These are phyloP conservation scores for Fomes fomentarius DNA, from an alignment of 1,284 basidiomycete genomes.

Conservation along the genomic window DNA sequence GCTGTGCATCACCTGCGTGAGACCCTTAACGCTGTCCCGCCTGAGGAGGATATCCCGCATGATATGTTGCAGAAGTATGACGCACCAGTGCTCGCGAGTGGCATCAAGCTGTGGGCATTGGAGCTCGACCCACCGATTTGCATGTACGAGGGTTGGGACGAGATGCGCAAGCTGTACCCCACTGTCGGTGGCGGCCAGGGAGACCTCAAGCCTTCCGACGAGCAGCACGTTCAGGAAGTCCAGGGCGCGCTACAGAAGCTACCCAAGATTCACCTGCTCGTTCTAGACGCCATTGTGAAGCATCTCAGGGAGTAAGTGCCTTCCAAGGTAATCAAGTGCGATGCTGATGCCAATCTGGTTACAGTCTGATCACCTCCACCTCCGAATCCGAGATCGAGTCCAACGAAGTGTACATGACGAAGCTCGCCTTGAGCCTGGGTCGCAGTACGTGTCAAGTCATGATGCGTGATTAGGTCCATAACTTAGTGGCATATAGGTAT, in stretches of 20 bases:
- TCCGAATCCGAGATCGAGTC: constrained; percentile 48
- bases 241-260: constrained; percentile 70
- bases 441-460: constrained; percentile 62
- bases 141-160: constrained; percentile 89
- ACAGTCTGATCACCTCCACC: constrained; percentile 73
- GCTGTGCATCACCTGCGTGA: constrained; percentile 85
- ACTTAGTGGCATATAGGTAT: constrained; percentile 53
- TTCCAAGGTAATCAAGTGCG: neutral
- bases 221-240: constrained; percentile 71
- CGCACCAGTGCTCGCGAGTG: constrained; percentile 82
- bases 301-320: constrained; percentile 74
- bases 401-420: constrained; percentile 80
- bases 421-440: constrained; percentile 86
- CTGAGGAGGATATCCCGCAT: constrained; percentile 63
- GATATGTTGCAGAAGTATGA: constrained; percentile 80
- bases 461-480: neutral
- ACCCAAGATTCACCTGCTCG: constrained; percentile 81
- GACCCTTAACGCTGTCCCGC: constrained; percentile 73
- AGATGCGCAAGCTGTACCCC: constrained; percentile 83
- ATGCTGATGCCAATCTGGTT: neutral
- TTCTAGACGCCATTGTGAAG: constrained; percentile 78
- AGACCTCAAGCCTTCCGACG: constrained; percentile 56
- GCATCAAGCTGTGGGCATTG: constrained; percentile 84
- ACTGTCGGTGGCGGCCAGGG: constrained; percentile 47
- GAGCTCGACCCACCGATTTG: constrained; percentile 86